These are phyloP conservation scores for Wickerhamomyces ciferrii DNA, from an alignment of 805 yeast species.

Conservation along the genomic window DNA sequence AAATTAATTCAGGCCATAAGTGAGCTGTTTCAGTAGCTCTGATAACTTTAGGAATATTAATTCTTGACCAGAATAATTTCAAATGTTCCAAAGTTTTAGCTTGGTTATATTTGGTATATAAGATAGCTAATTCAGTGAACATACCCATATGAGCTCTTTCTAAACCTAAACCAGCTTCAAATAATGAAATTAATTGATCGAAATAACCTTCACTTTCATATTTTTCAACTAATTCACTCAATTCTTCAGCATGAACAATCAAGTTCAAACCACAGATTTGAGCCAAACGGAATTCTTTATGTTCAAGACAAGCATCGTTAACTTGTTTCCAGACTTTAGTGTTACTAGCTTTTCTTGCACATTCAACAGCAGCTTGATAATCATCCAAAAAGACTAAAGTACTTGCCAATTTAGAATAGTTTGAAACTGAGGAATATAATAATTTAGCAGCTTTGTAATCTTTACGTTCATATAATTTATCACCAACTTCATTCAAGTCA, in stretches of 20 bases:
- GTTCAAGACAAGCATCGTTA: slow-evolving; percentile 91
- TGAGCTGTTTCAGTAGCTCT: slow-evolving; percentile 92
- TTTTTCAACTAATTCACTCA: slow-evolving; percentile 79
- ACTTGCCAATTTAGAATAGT: slow-evolving; percentile 95
- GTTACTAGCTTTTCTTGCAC: slow-evolving; percentile 97
- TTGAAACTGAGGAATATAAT: slow-evolving; percentile 79
- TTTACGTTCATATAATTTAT: slow-evolving; percentile 71
- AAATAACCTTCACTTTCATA: slow-evolving; percentile 91
- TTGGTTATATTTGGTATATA: slow-evolving; percentile 88
- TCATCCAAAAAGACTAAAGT: slow-evolving; percentile 89
- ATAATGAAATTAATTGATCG: slow-evolving; percentile 83
- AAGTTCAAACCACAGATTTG: slow-evolving; percentile 98
- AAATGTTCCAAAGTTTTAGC: slow-evolving; percentile 92
- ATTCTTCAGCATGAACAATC: slow-evolving; percentile 96
- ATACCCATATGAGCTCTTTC: slow-evolving; percentile 99
- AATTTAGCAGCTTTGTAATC: slow-evolving; percentile 92
- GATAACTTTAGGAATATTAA: slow-evolving; percentile 95
- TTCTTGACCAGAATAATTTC: slow-evolving; percentile 96
- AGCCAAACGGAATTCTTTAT: slow-evolving; percentile 92
- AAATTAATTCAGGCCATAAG: slow-evolving; percentile 92
- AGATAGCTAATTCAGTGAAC: slow-evolving; percentile 92
- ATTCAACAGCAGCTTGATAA: slow-evolving; percentile 95
- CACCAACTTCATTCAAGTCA: slow-evolving; percentile 88
- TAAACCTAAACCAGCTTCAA: slow-evolving; percentile 92
- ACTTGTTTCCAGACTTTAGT: slow-evolving; percentile 96